A percentile compares a stretch with the other conserved stretches of the same genome.
phyloP scores from a whole-genome alignment of 176 grass and related monocot species.

The Leersia perrieri region DNA sequence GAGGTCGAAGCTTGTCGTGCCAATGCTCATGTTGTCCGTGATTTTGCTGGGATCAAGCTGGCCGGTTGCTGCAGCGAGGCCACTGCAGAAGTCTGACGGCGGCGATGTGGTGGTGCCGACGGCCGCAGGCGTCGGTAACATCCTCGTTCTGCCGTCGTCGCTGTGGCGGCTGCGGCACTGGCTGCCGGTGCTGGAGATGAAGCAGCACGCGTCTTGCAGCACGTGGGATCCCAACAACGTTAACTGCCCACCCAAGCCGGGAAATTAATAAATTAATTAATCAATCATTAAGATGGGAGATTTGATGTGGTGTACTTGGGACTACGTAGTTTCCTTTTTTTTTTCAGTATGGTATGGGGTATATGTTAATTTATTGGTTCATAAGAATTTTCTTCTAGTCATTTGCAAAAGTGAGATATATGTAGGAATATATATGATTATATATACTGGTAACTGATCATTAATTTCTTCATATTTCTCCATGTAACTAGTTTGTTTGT shows the following conservation, averaged over 20 bases:
- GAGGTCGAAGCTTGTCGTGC: background rate
- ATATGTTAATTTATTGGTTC: background rate
- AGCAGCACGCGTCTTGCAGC: background rate
- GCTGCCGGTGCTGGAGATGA: conserved; percentile 28
- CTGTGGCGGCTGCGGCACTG: background rate
- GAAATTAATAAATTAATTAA: background rate
- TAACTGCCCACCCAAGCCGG: background rate
- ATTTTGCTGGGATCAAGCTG: background rate
- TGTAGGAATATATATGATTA: too few relatives aligned
- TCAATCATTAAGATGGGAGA: too few relatives aligned
- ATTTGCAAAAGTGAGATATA: background rate
- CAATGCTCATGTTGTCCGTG: background rate
- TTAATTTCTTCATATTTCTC: too few relatives aligned
- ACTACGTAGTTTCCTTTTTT: background rate
- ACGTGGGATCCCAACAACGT: conserved; percentile 27
- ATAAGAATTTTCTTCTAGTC: background rate
- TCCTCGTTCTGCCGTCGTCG: background rate
- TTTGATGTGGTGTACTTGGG: too few relatives aligned
- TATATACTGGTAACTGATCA: too few relatives aligned
- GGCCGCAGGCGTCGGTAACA: background rate
- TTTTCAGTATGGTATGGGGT: background rate
- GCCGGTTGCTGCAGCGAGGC: background rate
- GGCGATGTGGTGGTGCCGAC: background rate
- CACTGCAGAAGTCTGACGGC: background rate
- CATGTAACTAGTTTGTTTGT: too few relatives aligned